A percentile compares a stretch with the other conserved stretches of the same genome.
Evolutionary conservation across 495 filamentous ascomycete genomes (phyloP).

Genomic region (Chaetomium fimeti): DNA sequence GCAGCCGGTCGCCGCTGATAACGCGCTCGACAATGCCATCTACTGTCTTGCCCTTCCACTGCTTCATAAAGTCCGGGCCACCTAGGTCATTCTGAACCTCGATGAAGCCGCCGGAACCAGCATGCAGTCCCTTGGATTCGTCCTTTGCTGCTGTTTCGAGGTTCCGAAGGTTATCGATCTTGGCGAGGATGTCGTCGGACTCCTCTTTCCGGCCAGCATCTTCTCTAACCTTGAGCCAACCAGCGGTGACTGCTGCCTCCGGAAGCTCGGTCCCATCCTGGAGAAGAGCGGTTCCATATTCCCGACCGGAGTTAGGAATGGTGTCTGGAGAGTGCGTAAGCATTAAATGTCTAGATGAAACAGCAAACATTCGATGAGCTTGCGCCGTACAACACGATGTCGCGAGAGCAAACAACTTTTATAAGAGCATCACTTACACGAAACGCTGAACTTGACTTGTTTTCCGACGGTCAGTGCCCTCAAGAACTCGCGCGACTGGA

Average conservation of each 20-base stretch:
- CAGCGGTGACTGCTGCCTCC: slow-evolving; percentile 76
- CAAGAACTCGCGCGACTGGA: slow-evolving; percentile 89
- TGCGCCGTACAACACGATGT: neutral
- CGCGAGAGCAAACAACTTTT: neutral
- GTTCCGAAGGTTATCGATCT: slow-evolving; percentile 70
- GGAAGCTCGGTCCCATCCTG: slow-evolving; percentile 72
- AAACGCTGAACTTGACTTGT: slow-evolving; percentile 73
- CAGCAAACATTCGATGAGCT: neutral
- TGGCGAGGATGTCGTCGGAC: slow-evolving; percentile 64
- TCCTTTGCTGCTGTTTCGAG: slow-evolving; percentile 79
- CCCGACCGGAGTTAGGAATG: slow-evolving; percentile 78
- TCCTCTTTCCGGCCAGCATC: slow-evolving; percentile 88
- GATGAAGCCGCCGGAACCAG: slow-evolving; percentile 55
- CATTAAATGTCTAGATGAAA: neutral
- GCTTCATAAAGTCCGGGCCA: slow-evolving; percentile 70
- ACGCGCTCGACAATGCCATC: slow-evolving; percentile 81
- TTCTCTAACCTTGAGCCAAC: slow-evolving; percentile 87
- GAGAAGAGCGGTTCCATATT: slow-evolving; percentile 78
- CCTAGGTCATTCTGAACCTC: slow-evolving; percentile 76
- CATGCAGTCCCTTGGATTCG: slow-evolving; percentile 78
- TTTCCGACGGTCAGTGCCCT: slow-evolving; percentile 82
- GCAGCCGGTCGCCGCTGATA: slow-evolving; percentile 82
- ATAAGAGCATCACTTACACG: slow-evolving; percentile 40
- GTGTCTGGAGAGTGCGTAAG: slow-evolving; percentile 47
- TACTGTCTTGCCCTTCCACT: slow-evolving; percentile 73